These are phyloP conservation scores for Penicillium sclerotiorum DNA, from an alignment of 2,329 filamentous ascomycete species.

Conservation along the genomic window DNA sequence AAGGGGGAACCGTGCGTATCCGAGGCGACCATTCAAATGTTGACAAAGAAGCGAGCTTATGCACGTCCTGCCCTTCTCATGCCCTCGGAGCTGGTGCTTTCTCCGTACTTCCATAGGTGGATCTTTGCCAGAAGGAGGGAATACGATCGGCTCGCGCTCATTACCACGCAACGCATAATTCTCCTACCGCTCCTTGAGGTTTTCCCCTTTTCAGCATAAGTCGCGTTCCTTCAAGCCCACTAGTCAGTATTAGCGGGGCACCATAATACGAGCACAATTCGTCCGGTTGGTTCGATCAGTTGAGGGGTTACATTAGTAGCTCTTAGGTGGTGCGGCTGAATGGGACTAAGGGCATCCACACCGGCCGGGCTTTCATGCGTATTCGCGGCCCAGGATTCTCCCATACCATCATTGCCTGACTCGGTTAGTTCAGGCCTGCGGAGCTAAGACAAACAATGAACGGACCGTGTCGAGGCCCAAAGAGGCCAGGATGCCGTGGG, in stretches of 20 bases:
- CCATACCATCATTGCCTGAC: not conserved
- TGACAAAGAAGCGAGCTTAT: not conserved
- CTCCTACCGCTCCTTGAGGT: no score
- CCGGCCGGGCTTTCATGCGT: constrained; percentile 2
- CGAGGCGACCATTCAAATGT: not conserved
- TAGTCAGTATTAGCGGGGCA: not conserved
- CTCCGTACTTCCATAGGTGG: not conserved
- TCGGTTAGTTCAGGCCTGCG: not conserved
- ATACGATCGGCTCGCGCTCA: not conserved
- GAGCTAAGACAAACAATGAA: not conserved
- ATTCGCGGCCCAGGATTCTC: not conserved
- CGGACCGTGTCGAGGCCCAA: not conserved
- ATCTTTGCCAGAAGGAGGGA: not conserved
- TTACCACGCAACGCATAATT: no score
- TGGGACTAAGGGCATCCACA: not conserved
- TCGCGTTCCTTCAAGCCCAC: not conserved
- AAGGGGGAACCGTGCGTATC: not conserved
- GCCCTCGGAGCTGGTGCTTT: not conserved
- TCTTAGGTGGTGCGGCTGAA: constrained; percentile 9
- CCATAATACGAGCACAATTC: not conserved
- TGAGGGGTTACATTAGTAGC: constrained; percentile 2
- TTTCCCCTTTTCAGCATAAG: not conserved
- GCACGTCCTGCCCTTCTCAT: not conserved
- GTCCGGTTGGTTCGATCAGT: constrained; percentile 4
- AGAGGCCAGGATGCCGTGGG: not conserved